These are phyloP conservation scores for Austroboletus novae-zelandiae DNA, from an alignment of 1,284 basidiomycete species.

Conservation along the genomic window DNA sequence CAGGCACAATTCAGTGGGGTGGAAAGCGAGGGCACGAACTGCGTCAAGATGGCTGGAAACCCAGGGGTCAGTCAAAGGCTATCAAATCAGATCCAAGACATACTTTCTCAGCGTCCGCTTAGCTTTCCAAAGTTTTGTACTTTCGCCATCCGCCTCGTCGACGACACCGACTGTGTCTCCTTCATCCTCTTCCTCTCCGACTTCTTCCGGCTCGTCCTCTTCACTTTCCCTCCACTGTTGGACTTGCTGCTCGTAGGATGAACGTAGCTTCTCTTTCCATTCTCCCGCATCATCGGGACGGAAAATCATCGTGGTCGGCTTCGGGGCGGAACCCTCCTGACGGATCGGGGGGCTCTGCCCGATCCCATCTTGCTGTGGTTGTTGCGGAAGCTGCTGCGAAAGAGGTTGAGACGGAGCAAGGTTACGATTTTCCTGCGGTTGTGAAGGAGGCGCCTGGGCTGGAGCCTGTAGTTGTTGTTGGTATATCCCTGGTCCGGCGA, in stretches of 20 bases:
- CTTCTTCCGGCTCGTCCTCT: slow-evolving; percentile 59
- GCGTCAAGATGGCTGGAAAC: slow-evolving; percentile 84
- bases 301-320: slow-evolving; percentile 79
- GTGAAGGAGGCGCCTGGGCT: slow-evolving; percentile 19
- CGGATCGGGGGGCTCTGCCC: slow-evolving; percentile 15
- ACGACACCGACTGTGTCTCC: slow-evolving; percentile 61
- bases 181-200: slow-evolving; percentile 51
- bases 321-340: slow-evolving; percentile 30
- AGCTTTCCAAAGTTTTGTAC: slow-evolving; percentile 77
- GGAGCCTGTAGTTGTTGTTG: slow-evolving; percentile 37
- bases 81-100: slow-evolving; percentile 34
- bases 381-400: slow-evolving; percentile 32
- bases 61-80: slow-evolving; percentile 10
- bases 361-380: slow-evolving; percentile 22
- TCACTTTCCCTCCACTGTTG: slow-evolving; percentile 51
- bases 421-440: slow-evolving; percentile 21
- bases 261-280: slow-evolving; percentile 75
- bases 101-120: slow-evolving; percentile 85
- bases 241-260: slow-evolving; percentile 53
- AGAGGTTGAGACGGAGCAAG: slow-evolving; percentile 22
- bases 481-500: slow-evolving; percentile 41
- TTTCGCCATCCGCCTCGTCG: slow-evolving; percentile 63
- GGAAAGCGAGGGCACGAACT: slow-evolving; percentile 87
- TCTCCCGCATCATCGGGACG: slow-evolving; percentile 79
- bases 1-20: slow-evolving; percentile 78